Conservation (phyloP, 2,329 filamentous ascomycete genomes). For the Lasiodiplodia citricola region DNA sequence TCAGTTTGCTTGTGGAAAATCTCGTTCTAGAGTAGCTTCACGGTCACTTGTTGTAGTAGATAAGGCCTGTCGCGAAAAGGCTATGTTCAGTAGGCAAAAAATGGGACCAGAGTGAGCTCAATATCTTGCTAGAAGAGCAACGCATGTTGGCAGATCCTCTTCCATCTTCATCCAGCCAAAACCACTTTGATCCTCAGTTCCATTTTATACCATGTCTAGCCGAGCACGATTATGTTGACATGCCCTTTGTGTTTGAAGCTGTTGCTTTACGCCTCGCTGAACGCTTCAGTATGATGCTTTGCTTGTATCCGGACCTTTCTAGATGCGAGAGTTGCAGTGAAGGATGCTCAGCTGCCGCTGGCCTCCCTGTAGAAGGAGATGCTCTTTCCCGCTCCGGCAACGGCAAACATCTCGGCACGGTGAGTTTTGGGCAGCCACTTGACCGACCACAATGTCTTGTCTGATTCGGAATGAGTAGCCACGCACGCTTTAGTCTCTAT, state of each 20-base stretch:
- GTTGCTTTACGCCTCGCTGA: not conserved
- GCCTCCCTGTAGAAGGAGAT: constrained; percentile 49
- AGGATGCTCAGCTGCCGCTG: constrained; percentile 34
- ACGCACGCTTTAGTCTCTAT: constrained; percentile 84
- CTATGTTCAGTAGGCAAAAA: too few species aligned
- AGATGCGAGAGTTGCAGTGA: not conserved
- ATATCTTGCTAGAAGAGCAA: too few species aligned
- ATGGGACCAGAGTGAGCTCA: too few species aligned
- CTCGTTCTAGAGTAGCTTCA: too few species aligned
- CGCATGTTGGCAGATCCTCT: too few species aligned
- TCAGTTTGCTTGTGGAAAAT: too few species aligned
- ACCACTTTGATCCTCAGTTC: not conserved
- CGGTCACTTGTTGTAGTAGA: too few species aligned
- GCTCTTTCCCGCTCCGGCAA: constrained; percentile 43
- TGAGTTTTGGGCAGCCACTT: constrained; percentile 46
- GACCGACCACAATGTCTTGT: constrained; percentile 46
- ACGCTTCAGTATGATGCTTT: not conserved
- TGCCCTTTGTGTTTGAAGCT: not conserved
- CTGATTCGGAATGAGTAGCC: constrained; percentile 90
- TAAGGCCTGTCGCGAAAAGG: too few species aligned
- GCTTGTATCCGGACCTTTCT: not conserved
- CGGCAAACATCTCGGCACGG: constrained; percentile 49
- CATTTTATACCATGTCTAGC: not conserved
- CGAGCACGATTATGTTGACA: not conserved
- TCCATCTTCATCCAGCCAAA: not conserved